Base-by-base conservation (phyloP, 352 stramenopile species). In the Globisporangium iwayamae region DNA sequence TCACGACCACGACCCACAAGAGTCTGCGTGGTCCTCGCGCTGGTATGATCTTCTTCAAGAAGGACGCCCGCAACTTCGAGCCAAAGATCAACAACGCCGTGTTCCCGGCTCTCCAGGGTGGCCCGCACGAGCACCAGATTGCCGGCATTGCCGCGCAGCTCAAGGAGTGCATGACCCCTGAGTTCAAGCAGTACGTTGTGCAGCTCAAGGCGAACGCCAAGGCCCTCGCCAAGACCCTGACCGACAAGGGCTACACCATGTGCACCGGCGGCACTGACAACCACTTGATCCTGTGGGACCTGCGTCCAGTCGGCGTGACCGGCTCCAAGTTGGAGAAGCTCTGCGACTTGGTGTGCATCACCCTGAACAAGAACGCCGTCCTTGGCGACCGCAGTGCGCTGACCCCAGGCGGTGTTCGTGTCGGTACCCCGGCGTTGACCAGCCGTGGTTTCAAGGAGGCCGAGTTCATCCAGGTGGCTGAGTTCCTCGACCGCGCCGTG, bases 1-100 rank as follows among this genome's bases (percentile, higher is more conserved):
- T 99, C 5, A 99, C 98, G 22, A 99, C 96, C 57, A 99, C 98
- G 38, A 99, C 97, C 13, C 98, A 99, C 90, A 99, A 99, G 87
- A 97, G 85, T 34, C 89, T 99, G 56, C 90, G 98, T 69, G 98
- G 98, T 22, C 98, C 98, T 16, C 89, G 98, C 60, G 96, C 96
- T 28, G 98, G 96, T 65, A 99, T 99, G 90, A 99, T 99, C 79
- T 99, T 99, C 81, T 99, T 96, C 82, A 86, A 87, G 56, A 97
- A 97, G 75, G 98, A 99, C 71, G 85, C 89, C 54, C 90, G 97
- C 39, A 78, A 83, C 65, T 98, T 99, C 66, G 93, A 96, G 82
- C 74, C 82, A 32, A 89, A 88, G 51, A 99, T 99, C 80, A 99
- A 99, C 87, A 86, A 98, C 58, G 97, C 98, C 47, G 98, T 99